phyloP scores from a whole-genome alignment of 805 yeast species.

The Candida endomychidarum region DNA sequence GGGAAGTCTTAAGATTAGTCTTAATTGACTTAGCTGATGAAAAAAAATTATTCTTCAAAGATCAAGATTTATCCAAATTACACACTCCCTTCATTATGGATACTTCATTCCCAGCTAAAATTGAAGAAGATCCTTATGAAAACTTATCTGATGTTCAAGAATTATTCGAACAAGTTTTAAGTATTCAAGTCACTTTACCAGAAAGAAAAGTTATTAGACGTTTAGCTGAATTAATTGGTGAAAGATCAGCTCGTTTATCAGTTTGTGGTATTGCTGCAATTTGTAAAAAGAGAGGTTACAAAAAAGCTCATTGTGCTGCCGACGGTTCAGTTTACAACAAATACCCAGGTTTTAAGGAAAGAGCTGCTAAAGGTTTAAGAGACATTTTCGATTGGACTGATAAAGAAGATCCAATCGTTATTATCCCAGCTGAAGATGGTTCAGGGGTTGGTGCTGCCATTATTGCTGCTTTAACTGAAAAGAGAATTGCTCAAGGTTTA shows the following conservation, averaged over 20 bases:
- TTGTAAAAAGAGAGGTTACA: conserved; percentile 78
- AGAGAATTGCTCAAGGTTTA: conserved; percentile 68
- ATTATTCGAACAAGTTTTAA: conserved; percentile 58
- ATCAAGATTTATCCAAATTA: conserved; percentile 66
- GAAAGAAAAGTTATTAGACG: conserved; percentile 84
- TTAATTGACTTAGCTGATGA: conserved; percentile 68
- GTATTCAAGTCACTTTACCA: conserved; percentile 62
- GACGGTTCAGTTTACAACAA: conserved; percentile 95
- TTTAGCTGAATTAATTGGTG: conserved; percentile 83
- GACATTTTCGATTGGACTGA: conserved; percentile 84
- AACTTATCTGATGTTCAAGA: conserved; percentile 74
- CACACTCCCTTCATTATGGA: conserved; percentile 72
- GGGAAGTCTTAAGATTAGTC: conserved; percentile 83
- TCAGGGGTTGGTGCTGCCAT: conserved; percentile 98
- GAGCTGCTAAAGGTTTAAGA: conserved; percentile 84
- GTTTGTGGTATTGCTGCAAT: conserved; percentile 96
- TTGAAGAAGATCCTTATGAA: conserved; percentile 88
- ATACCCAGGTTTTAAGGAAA: conserved; percentile 87
- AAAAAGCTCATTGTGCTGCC: conserved; percentile 86
- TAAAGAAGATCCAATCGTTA: conserved; percentile 73
- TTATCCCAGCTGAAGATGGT: conserved; percentile 96
- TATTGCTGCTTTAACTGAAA: conserved; percentile 90
- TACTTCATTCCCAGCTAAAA: conserved; percentile 80
- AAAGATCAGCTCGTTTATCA: conserved; percentile 88
- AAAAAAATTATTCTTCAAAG: conserved; percentile 61